These are phyloP conservation scores for Brasenia schreberi DNA, from an alignment of 164 flowering plant species.

Conservation along the genomic window DNA sequence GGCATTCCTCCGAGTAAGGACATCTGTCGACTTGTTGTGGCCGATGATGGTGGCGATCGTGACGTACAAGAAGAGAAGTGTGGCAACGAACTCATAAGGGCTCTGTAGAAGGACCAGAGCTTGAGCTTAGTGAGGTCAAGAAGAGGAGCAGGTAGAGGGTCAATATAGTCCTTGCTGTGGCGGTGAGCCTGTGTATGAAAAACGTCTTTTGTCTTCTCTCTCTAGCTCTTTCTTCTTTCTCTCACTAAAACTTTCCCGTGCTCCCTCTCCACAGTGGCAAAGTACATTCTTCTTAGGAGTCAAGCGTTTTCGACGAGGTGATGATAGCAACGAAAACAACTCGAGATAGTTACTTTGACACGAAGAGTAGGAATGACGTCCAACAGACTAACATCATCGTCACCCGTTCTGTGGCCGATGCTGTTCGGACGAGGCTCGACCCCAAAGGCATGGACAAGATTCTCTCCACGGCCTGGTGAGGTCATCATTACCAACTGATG, in stretches of 20 bases:
- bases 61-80: constrained; percentile 32
- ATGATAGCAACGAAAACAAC: too few relatives aligned
- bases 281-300: too few relatives aligned
- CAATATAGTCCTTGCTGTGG: constrained; percentile 26
- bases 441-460: too few relatives aligned
- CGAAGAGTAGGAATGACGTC: too few relatives aligned
- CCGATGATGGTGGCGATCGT: constrained; percentile 27
- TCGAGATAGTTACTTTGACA: too few relatives aligned
- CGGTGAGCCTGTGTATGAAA: constrained; percentile 15
- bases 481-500: too few relatives aligned
- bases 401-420: too few relatives aligned
- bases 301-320: too few relatives aligned
- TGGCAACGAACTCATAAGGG: constrained; percentile 26
- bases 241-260: background rate
- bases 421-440: too few relatives aligned
- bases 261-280: too few relatives aligned
- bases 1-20: background rate
- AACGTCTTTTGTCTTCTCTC: constrained; percentile 30
- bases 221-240: background rate
- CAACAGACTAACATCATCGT: too few relatives aligned
- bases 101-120: constrained; percentile 33
- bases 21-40: constrained; percentile 1
- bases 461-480: too few relatives aligned
- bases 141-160: constrained; percentile 36
- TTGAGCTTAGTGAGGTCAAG: constrained; percentile 22